Conservation (phyloP, 305 asterid species). For the Ajuga reptans region DNA sequence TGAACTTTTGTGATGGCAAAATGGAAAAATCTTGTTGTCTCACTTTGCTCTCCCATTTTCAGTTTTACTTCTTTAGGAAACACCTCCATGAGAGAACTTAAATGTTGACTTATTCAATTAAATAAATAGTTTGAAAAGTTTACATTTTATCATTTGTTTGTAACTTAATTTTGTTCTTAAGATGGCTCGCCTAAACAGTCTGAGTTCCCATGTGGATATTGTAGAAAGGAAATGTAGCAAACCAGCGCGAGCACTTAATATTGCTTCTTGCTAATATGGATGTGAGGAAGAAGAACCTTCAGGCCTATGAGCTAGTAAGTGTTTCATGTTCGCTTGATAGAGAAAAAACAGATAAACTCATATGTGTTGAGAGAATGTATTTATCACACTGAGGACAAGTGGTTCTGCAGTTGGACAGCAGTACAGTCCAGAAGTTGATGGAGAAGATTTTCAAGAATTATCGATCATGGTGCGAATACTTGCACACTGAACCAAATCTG, state of each 20-base stretch:
- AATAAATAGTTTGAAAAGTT: neutral
- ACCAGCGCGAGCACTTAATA: constrained; percentile 96
- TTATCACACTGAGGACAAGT: constrained; percentile 19
- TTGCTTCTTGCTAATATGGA: constrained; percentile 93
- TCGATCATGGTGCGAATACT: constrained; percentile 80
- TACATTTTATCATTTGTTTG: neutral
- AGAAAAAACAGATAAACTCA: constrained; percentile 13
- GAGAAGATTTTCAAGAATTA: constrained; percentile 77
- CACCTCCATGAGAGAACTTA: neutral
- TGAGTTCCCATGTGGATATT: constrained; percentile 30
- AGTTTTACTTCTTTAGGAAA: neutral
- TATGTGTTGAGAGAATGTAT: constrained; percentile 9
- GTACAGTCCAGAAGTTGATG: constrained; percentile 51
- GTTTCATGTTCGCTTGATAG: constrained; percentile 17
- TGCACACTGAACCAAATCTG: constrained; percentile 54
- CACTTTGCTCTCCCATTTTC: neutral
- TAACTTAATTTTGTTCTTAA: constrained; percentile 5
- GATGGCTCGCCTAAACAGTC: constrained; percentile 27
- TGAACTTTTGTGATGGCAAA: neutral
- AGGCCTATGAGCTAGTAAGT: constrained; percentile 51
- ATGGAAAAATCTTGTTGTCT: neutral
- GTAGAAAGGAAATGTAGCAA: constrained; percentile 96
- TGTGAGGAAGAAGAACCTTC: constrained; percentile 53
- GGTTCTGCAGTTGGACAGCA: constrained; percentile 57
- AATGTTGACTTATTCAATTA: neutral